Evolutionary conservation across 192 early-diverging fungal genomes (phyloP), one percentile per base, ranked within the genome.

Genomic region (Backusella circina): DNA sequence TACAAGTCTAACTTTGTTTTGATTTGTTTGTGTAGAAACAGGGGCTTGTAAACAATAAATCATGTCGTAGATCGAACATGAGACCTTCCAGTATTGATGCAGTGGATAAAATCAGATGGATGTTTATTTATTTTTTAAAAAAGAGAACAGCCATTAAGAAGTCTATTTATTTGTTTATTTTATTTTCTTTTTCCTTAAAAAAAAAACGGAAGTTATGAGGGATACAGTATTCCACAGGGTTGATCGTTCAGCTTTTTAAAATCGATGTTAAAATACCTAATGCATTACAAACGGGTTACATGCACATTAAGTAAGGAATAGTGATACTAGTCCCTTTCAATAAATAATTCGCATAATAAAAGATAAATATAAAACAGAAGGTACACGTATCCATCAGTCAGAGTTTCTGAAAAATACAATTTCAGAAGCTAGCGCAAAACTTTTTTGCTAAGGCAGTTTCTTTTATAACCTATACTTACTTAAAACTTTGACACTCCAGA

Each of bases 21-120:
- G 51, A 57, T 57, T 57, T 57, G 51, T 61, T 28, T 47, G 26
- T 61, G 26, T 61, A 61, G 12, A 61, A 23, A 12, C 2, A 61
- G 54, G 54, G 54, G 54, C 26, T 61, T 61, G 54, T 61, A 61
- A 61, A 61, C 54, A 61, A 61, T 61, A 61, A 61, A 61, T 61
- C 54, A 61, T 61, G 54, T 28, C 12, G 54, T 26, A 61, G 26
- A 61, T 61, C 54, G 13, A 13, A 61, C 54, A 61, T 28, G 54
- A 61, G 54, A 61, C 54, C 8, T 26, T 28, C 10, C 3, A 61
- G 23, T 61, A 61, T 61, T 61, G 23, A 61, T 61, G 54, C 54
- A 61, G 54, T 26, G 12, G 10, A 30, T 61, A 61, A 61, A 28
- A 61, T 26, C 21, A 30, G 23, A 61, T 61, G 23, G n/a, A 61